phyloP scores from a whole-genome alignment of 2,329 filamentous ascomycete genomes.

The Penicillium paneum region DNA sequence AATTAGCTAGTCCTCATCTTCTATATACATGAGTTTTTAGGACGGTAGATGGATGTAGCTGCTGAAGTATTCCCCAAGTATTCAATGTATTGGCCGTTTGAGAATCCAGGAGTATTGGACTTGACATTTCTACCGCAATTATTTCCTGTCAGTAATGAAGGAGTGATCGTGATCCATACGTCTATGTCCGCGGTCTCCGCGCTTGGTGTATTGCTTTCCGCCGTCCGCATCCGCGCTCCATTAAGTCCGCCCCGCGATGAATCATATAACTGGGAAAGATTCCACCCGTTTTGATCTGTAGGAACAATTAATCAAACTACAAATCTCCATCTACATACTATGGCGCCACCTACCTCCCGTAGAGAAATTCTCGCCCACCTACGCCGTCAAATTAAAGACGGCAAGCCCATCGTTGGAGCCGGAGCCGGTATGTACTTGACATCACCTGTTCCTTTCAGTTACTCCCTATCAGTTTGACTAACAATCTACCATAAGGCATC shows the following conservation, averaged over 20 bases:
- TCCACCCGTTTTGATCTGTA: not conserved
- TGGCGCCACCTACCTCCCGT: not conserved
- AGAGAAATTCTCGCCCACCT: not conserved
- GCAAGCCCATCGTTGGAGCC: not conserved
- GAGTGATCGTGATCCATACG: not conserved
- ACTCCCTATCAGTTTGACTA: not conserved
- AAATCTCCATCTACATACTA: not conserved
- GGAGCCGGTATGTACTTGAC: not conserved
- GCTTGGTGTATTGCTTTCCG: not conserved
- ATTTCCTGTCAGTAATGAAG: not conserved
- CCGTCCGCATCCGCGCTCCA: not conserved
- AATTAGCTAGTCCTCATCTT: too few relatives aligned
- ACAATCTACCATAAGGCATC: conserved; percentile 50
- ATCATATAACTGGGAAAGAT: too few relatives aligned
- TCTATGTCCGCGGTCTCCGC: not conserved
- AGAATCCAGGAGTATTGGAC: too few relatives aligned
- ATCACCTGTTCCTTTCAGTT: too few relatives aligned
- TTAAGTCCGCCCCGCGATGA: not conserved
- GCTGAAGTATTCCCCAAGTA: too few relatives aligned
- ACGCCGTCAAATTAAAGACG: not conserved
- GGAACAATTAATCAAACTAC: not conserved
- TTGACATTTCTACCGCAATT: too few relatives aligned
- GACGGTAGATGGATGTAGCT: too few relatives aligned
- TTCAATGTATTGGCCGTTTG: too few relatives aligned
- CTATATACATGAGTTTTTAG: too few relatives aligned